These are phyloP conservation scores for Tympanopsis confertula DNA, from an alignment of 2,329 filamentous ascomycete genomes.

Conservation along the genomic window DNA sequence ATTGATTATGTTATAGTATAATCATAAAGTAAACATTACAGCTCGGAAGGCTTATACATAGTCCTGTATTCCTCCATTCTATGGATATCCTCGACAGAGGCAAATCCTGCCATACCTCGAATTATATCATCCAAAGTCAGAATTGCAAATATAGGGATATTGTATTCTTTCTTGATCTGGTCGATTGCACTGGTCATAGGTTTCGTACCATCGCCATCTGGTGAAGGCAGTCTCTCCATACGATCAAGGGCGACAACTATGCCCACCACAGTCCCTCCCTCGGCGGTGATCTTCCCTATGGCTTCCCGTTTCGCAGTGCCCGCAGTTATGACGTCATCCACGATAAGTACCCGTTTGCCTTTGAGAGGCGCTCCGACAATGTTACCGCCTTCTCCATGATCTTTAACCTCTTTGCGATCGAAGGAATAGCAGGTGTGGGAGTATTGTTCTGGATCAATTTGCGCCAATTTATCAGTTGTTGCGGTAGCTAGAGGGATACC, in stretches of 20 bases:
- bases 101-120: conserved; percentile 49
- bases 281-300: conserved; percentile 73
- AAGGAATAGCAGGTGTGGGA: conserved; percentile 71
- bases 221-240: conserved; percentile 65
- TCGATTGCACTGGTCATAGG: conserved; percentile 72
- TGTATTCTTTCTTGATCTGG: conserved; percentile 71
- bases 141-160: conserved; percentile 73
- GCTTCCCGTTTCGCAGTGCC: conserved; percentile 90
- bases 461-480: conserved; percentile 63
- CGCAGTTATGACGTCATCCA: conserved; percentile 94
- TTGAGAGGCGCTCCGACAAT: conserved; percentile 81
- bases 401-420: conserved; percentile 93
- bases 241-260: conserved; percentile 84
- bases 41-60: conserved; percentile 49
- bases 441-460: conserved; percentile 55
- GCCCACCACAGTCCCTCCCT: conserved; percentile 75
- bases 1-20: background rate
- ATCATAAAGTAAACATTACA: conserved; percentile 2
- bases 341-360: conserved; percentile 76
- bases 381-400: conserved; percentile 85
- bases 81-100: conserved; percentile 49
- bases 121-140: conserved; percentile 77
- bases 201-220: conserved; percentile 55
- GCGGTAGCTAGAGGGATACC: conserved; percentile 82
- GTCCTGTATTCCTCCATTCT: conserved; percentile 63